Base-by-base conservation (phyloP, 768 basidiomycete species). In the Tephrocybe sp. region DNA sequence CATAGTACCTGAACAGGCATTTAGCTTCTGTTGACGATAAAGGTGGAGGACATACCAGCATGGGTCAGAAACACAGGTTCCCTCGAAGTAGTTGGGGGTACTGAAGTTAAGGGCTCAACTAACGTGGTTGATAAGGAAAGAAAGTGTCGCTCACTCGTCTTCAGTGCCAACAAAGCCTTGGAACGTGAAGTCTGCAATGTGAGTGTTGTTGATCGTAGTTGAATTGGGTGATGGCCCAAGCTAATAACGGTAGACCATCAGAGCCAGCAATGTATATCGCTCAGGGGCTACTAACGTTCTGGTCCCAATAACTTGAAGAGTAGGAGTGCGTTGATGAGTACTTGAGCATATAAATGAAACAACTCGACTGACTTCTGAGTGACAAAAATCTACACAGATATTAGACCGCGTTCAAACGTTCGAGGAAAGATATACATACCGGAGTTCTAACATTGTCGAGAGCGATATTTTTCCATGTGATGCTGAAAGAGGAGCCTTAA, bases 341-440 rank as follows among this genome's bases (percentile, higher is more conserved):
- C 18, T 9, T 16, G 16, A n/a, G 19, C 16, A 39, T n/a, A n/a
- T n/a, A n/a, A n/a, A n/a, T n/a, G n/a, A n/a, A n/a, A n/a, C n/a
- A n/a, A n/a, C n/a, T n/a, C n/a, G 11, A 56, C 71, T 49, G 60
- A 82, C 80, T 83, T 84, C 60, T 83, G 82, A 1, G 82, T 83
- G 13, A 82, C 65, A 53, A 77, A 82, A 27, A 83, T 83, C 80
- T 83, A 33, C 33, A 6, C 37, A 33, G 13, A 3, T 19, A 51
- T 29, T 31, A 23, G 18, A 8, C 22, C 13, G 3, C 16, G 15
- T 13, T 18, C 23, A 24, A n/a, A 36, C 10, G n/a, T 24, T 12
- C 3, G 18, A 34, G 5, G 37, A 38, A 3, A 38, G n/a, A 18
- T 7, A 6, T 4, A 61, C 73, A 49, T 62, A 81, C 80, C 0